Evolutionary conservation across 202 grass and related monocot species (phyloP).

Genomic region (Carex sylvatica): DNA sequence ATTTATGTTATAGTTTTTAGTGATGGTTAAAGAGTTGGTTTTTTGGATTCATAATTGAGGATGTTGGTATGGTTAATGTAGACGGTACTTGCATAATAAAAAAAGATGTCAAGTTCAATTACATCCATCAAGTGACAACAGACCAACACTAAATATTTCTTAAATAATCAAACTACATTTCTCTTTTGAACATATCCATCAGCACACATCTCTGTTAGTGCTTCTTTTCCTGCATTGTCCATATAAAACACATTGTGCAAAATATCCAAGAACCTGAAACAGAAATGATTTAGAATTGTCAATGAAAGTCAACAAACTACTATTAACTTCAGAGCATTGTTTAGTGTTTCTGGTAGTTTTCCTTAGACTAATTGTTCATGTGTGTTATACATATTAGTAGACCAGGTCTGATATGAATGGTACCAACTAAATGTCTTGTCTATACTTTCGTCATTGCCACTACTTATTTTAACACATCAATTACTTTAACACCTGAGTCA

Average conservation of each 20-base stretch:
- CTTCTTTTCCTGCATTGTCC: conserved; percentile 69
- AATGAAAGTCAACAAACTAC: background rate
- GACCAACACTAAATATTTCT: too few species aligned
- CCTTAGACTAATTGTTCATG: background rate
- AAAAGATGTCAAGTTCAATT: too few species aligned
- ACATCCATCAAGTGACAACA: too few species aligned
- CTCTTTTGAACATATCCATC: conserved; percentile 90
- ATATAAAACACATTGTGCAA: conserved; percentile 79
- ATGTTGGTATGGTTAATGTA: too few species aligned
- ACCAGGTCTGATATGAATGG: background rate
- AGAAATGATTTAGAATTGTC: background rate
- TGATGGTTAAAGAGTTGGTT: too few species aligned
- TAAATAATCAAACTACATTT: background rate
- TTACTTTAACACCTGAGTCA: background rate
- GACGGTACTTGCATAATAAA: too few species aligned
- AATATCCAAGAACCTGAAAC: conserved; percentile 64
- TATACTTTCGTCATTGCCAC: background rate
- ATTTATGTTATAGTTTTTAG: too few species aligned
- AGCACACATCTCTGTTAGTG: conserved; percentile 80
- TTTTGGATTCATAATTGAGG: too few species aligned
- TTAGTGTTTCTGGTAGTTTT: background rate
- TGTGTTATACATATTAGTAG: background rate
- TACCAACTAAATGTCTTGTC: background rate
- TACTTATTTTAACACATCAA: background rate
- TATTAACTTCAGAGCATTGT: background rate